Conservation (phyloP, 768 basidiomycete genomes). For the Hygrocybe punicea region DNA sequence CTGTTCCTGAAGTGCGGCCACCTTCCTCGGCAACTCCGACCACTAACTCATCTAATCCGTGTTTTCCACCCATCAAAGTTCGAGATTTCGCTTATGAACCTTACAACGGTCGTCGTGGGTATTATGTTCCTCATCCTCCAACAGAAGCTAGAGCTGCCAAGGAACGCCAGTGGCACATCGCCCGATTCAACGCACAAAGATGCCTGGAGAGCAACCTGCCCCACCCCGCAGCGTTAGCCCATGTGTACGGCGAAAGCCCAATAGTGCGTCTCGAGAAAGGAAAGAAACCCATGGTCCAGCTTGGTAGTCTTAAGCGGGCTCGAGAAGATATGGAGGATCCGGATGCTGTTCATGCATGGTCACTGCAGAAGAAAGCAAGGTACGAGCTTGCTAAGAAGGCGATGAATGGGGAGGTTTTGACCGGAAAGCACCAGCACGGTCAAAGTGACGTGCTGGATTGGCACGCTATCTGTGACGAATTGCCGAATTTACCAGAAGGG, state of each 20-base stretch:
- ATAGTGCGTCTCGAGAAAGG: background rate
- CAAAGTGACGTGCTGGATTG: background rate
- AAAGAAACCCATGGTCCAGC: background rate
- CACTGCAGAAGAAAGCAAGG: slow-evolving; percentile 74
- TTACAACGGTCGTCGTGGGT: slow-evolving; percentile 11
- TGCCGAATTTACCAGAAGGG: background rate
- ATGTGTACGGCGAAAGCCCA: background rate
- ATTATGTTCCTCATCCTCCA: slow-evolving; percentile 6
- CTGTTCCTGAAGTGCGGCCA: background rate
- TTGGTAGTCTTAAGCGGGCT: slow-evolving; percentile 63
- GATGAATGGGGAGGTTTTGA: slow-evolving; percentile 43
- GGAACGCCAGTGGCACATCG: slow-evolving; percentile 1
- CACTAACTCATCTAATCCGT: background rate
- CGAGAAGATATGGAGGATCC: slow-evolving; percentile 65
- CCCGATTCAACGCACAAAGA: background rate
- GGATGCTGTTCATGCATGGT: slow-evolving; percentile 69
- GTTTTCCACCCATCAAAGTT: slow-evolving; percentile 14
- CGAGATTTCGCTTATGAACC: slow-evolving; percentile 27
- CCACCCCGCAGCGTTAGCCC: background rate
- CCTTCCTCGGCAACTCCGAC: background rate
- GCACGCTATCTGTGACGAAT: background rate
- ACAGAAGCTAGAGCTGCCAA: slow-evolving; percentile 1
- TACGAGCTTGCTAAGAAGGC: slow-evolving; percentile 78
- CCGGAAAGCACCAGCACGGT: background rate
- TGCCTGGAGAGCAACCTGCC: background rate